Evolutionary conservation across 208 protist species (phyloP), one percentile per base, ranked within the genome.

Genomic region (Trypanosoma vivax): DNA sequence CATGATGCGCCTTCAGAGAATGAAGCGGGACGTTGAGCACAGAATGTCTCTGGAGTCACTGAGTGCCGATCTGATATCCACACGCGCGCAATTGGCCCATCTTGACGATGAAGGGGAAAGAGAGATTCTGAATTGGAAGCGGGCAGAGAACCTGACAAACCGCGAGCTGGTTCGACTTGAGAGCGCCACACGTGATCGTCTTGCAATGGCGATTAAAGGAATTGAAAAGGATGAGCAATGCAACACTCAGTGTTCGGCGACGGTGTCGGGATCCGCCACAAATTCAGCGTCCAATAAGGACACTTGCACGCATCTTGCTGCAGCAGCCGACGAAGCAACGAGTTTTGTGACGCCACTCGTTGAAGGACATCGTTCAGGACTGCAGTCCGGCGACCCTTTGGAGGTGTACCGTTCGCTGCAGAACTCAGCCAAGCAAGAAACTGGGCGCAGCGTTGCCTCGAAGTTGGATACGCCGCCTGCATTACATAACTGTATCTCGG

Each of bases 61-160:
- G 7, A 47, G 59, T 14, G 60, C 73, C 21, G 71, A 86, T 42
- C 52, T 77, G 45, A 39, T 35, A 21, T 45, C 60, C 25, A 35
- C 73, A 5, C 64, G 68, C n/a, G 43, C 23, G 9, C 71, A 80
- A 42, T 46, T 73, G 2, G 61, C 60, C 11, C 59, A 89, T 48
- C 39, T 75, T n/a, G 27, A 50, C 25, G 53, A 83, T 7, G 69
- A 79, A 16, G 64, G 61, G 0, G 61, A 72, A 41, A 78, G 70
- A 38, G 84, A 86, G 52, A 47, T 70, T 65, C 25, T 50, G 23
- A 71, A 82, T 48, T 89, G 84, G 84, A 50, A 58, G 7, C 19
- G 76, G 1, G 60, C 71, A 14, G 60, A 71, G 6, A 69, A 62
- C 13, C 34, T 89, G 45, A 76, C 74, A 0, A 76, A 81, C 13